phyloP scores from a whole-genome alignment of 176 grass and related monocot species.

The Areca catechu region DNA sequence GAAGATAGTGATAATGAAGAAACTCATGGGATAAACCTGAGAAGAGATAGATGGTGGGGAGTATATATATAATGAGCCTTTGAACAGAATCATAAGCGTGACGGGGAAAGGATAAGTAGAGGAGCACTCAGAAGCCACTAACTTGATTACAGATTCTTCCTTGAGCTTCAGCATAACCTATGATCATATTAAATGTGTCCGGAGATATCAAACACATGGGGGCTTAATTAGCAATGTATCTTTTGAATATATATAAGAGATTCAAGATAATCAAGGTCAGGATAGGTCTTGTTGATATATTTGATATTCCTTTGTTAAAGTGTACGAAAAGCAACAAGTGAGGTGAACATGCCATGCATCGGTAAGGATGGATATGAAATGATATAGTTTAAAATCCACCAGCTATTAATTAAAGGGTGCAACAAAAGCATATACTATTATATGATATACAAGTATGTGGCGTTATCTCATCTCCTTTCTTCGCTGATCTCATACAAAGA shows the following conservation, averaged over 20 bases:
- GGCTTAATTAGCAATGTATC: neutral
- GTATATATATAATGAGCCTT: neutral
- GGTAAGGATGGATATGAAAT: neutral
- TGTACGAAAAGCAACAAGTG: neutral
- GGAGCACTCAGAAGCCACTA: conserved; percentile 1
- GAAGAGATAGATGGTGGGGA: too few species aligned
- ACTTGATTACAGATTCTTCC: neutral
- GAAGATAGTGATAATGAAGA: too few species aligned
- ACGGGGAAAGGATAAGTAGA: neutral
- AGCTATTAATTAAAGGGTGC: too few species aligned
- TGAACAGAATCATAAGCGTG: neutral
- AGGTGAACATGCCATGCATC: neutral
- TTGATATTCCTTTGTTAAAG: neutral
- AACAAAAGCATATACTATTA: too few species aligned
- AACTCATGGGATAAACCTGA: too few species aligned
- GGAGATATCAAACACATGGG: conserved; percentile 8
- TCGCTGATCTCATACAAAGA: too few species aligned
- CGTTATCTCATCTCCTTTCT: too few species aligned
- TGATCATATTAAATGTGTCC: neutral
- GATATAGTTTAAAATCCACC: neutral
- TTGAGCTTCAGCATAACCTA: neutral
- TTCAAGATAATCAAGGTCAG: neutral
- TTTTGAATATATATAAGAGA: neutral
- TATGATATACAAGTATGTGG: too few species aligned
- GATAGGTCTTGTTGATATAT: neutral